These are phyloP conservation scores for Heimioporus sp. DNA, from an alignment of 768 basidiomycete genomes.

Conservation along the genomic window DNA sequence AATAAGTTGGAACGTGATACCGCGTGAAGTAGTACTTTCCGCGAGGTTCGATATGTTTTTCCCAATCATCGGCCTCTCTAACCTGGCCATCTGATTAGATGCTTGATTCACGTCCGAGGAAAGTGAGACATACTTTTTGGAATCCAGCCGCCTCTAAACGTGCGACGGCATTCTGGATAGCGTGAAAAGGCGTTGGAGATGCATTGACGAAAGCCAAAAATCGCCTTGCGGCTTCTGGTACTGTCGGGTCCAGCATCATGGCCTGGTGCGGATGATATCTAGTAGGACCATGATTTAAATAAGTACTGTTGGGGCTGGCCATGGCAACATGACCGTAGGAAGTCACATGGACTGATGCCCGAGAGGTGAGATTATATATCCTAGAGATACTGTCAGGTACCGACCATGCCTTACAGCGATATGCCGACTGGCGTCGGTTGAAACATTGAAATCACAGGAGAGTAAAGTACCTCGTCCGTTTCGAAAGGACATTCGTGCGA, in stretches of 20 bases:
- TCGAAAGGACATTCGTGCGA: too few relatives aligned
- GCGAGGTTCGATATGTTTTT: slow-evolving; percentile 41
- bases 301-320: too few relatives aligned
- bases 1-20: slow-evolving; percentile 25
- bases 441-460: too few relatives aligned
- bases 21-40: slow-evolving; percentile 67
- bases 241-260: slow-evolving; percentile 49
- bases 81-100: slow-evolving; percentile 31
- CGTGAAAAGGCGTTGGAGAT: slow-evolving; percentile 95
- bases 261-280: not conserved
- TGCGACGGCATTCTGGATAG: slow-evolving; percentile 64
- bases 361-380: too few relatives aligned
- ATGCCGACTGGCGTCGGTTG: too few relatives aligned
- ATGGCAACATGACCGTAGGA: too few relatives aligned
- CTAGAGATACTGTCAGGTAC: too few relatives aligned
- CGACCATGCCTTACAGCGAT: too few relatives aligned
- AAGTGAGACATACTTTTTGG: slow-evolving; percentile 48
- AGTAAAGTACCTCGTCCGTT: too few relatives aligned
- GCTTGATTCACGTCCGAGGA: not conserved
- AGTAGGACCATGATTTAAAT: too few relatives aligned
- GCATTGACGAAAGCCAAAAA: slow-evolving; percentile 86
- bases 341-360: too few relatives aligned
- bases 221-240: slow-evolving; percentile 68
- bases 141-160: slow-evolving; percentile 78
- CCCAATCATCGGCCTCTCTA: slow-evolving; percentile 52